Evolutionary conservation across 495 filamentous ascomycete genomes (phyloP), one percentile per base, ranked within the genome.

Genomic region (Aspergillus haitiensis): DNA sequence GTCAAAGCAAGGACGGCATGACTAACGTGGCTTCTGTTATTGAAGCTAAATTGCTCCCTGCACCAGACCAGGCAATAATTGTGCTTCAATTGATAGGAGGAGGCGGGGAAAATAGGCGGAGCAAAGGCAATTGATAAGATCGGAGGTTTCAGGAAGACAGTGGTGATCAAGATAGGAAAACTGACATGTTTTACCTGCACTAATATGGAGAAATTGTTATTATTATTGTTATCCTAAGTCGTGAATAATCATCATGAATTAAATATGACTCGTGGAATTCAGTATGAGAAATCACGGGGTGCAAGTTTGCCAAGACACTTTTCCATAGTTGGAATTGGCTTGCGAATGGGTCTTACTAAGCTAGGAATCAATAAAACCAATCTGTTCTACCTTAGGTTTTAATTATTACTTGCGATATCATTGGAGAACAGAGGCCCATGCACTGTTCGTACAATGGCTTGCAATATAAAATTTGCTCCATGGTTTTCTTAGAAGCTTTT

Each of bases 101-200:
- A 50, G 21, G 32, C 31, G 15, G 35, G 32, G 39, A 50, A 44
- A 11, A 39, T 32, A 47, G 53, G 18, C 16, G 31, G 34, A 18
- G 49, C 15, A 31, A 48, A 39, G 53, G 33, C 33, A 59, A 60
- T 56, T 58, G 60, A 63, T 63, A 59, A 59, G 60, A 59, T 59
- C 50, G 42, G 40, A 49, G 11, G 37, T 52, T 57, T 60, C 42
- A 40, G 18, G 40, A 35, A 13, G 15, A 7, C 32, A 55, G 21
- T 27, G 34, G 31, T 27, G 7, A 36, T 55, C 35, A 57, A 32
- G 16, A 37, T 21, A 12, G 35, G 15, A 11, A 12, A n/a, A 48
- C 49, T 52, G 50, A 47, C 54, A 58, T 47, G n/a, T 45, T 9
- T 56, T 27, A 27, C 53, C 32, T 9, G 52, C 52, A 21, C 7